A percentile compares a stretch with the other conserved stretches of the same genome.
These are phyloP conservation scores for Solanum etuberosum DNA, from an alignment of 257 asterid species.

Conservation along the genomic window DNA sequence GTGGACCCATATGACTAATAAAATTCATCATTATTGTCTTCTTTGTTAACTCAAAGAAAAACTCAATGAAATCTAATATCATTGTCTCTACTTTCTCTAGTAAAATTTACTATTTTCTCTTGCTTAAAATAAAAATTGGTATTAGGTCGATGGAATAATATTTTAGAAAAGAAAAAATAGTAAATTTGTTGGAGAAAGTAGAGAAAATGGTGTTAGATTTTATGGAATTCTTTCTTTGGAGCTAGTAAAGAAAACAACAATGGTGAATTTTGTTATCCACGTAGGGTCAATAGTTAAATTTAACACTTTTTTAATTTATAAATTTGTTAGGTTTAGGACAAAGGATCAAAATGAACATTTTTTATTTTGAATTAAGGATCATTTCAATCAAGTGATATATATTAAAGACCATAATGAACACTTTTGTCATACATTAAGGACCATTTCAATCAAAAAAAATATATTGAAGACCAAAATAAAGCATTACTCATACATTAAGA, in stretches of 20 bases:
- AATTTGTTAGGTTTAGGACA: too few relatives aligned
- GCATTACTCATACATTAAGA: rapidly evolving
- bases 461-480: too few relatives aligned
- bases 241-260: too few relatives aligned
- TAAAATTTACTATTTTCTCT: neutral
- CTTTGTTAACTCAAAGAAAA: neutral
- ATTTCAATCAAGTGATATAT: too few relatives aligned
- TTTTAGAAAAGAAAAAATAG: too few relatives aligned
- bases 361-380: neutral
- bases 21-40: neutral
- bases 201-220: neutral
- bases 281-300: too few relatives aligned
- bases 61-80: too few relatives aligned
- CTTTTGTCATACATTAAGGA: neutral
- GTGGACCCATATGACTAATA: neutral
- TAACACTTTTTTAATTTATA: too few relatives aligned
- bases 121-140: too few relatives aligned
- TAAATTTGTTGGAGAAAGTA: neutral
- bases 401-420: neutral
- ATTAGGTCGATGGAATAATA: neutral
- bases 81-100: neutral
- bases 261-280: neutral
- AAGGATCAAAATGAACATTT: neutral
- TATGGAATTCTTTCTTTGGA: too few relatives aligned
- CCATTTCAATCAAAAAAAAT: neutral